Evolutionary conservation across 306 rosid genomes (phyloP), one percentile per base, ranked within the genome.

Genomic region (Prunus campanulata): DNA sequence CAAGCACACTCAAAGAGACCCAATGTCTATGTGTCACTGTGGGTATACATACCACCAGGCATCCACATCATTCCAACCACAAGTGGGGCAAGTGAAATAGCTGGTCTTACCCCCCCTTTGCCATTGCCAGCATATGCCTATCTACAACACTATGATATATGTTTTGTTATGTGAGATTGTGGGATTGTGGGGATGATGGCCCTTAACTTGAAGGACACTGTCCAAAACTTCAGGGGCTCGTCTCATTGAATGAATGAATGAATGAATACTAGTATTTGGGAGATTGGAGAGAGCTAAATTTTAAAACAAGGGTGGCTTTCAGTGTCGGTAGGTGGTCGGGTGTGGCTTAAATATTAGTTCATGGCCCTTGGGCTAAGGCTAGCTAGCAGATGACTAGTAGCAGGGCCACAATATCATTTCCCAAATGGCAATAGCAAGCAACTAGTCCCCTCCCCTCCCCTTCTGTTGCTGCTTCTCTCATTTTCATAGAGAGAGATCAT

Each of bases 251-350:
- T 3, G 16, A 3, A 24, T 24, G 25, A 25, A 52, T 13, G 52
- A 48, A 48, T 10, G 16, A 39, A 39, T 39, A 39, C 44, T 3
- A 52, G 9, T 52, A 18, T 15, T 52, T 52, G 29, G 27, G 25
- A 56, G 27, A 56, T 9, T 52, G 1, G n/a, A 56, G 44, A 39
- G 44, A 7, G 44, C 44, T 6, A 39, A 39, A 39, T 39, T 7
- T 39, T 39, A 20, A 24, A 16, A 65, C 73, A 70, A 54, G 4
- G 50, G 79, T 80, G 81, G 65, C 85, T 84, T 84, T 82, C 91
- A 70, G 12, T 90, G 93, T 87, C 88, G 84, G 87, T 84, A 4
- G 79, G 81, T 82, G 86, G 86, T 87, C 83, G 82, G 87, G 57
- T 71, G 61, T 72, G 75, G 71, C 39, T 70, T 50, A 60, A 70